Evolutionary conservation across 163 green algal species (phyloP), one percentile per base, ranked within the genome.

Genomic region (Chlamydomonas reinhardtii): DNA sequence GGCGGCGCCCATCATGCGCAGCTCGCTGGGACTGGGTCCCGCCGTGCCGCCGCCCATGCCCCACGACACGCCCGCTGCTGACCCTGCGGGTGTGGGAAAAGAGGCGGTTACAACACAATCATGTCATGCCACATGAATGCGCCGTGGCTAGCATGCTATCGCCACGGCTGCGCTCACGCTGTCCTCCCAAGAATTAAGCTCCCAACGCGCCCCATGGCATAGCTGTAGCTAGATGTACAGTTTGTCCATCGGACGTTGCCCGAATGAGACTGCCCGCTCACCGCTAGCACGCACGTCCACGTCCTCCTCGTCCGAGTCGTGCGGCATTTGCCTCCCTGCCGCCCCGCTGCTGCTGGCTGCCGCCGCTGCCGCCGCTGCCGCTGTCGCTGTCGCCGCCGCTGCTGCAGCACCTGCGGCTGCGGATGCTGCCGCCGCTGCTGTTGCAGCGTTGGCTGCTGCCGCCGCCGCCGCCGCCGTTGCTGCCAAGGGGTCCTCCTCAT

Each of bases 1-100:
- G 29, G 35, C 29, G 14, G 72, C 82, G 72, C 82, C 82, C 72
- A 87, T 87, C 82, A 87, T 81, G 35, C 82, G 82, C 72, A 87
- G 72, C 72, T 87, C 83, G 22, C 19, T 79, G 32, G 74, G 34
- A 52, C 74, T 83, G 25, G 74, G 83, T 25, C 74, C 62, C 29
- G 65, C 35, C 20, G 27, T 75, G 31, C 39, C 31, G 39, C 25
- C 64, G 64, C 54, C 73, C 52, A 72, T 43, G 29, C 24, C 56
- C 59, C 83, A 86, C 5, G 17, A 54, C 32, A 27, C 54, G 11
- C 37, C 24, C 14, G 65, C 1, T 0, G 73, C 73, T 82, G 65
- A 11, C 64, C 22, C 64, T 27, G 64, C 64, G n/a, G 39, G 64
- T 5, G 5, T n/a, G 39, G 39, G 22, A 37, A 24, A 2, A 71